Conservation (phyloP, 345 rosid species). For the Eucalyptus polyanthemos region DNA sequence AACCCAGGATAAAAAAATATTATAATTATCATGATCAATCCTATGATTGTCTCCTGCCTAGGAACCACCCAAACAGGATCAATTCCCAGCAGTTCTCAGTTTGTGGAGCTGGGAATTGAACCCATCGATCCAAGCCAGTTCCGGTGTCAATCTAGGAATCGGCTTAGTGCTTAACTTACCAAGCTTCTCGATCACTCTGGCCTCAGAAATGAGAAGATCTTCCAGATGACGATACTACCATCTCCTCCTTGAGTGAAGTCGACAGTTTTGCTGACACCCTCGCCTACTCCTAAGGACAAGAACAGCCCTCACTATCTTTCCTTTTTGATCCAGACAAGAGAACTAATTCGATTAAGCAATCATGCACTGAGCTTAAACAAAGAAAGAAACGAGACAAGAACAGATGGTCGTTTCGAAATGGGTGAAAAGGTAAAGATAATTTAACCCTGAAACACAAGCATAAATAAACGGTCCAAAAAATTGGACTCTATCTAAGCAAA, state of each 20-base stretch:
- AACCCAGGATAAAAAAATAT: background rate
- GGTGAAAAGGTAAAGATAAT: background rate
- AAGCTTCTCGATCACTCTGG: background rate
- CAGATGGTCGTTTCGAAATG: background rate
- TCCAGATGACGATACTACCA: constrained; percentile 12
- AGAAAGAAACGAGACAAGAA: background rate
- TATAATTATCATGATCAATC: no score
- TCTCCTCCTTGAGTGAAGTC: constrained; percentile 66
- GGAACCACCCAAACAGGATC: background rate
- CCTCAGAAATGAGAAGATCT: background rate
- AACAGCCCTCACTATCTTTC: constrained; percentile 70
- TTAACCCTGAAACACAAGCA: background rate
- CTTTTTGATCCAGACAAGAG: constrained; percentile 47
- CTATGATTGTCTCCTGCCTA: no score
- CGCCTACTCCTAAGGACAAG: constrained; percentile 46
- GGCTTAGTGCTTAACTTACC: background rate
- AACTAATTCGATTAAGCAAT: background rate
- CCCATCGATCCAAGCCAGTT: background rate
- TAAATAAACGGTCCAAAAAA: background rate
- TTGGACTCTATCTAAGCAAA: background rate
- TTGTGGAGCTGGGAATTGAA: rapidly evolving
- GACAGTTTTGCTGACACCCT: constrained; percentile 59
- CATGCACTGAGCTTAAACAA: background rate
- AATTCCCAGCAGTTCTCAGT: background rate
- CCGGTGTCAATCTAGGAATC: background rate